phyloP scores from a whole-genome alignment of 768 basidiomycete genomes.

The Leucosporidium creatinivorum region DNA sequence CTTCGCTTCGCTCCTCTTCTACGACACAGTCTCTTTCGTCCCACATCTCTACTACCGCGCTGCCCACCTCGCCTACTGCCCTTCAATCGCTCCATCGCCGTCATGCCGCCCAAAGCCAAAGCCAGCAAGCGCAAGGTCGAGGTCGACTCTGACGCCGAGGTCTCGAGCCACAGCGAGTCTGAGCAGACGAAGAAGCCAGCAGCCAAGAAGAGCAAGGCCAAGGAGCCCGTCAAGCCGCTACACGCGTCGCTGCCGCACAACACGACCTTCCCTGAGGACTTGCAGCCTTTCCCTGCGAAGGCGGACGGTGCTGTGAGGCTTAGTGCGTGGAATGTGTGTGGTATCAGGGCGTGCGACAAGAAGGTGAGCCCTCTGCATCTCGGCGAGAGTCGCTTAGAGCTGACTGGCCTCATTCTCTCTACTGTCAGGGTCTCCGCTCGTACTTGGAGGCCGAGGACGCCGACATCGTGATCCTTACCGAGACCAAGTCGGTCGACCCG shows the following conservation, averaged over 20 bases:
- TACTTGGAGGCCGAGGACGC: slow-evolving; percentile 82
- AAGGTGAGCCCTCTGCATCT: slow-evolving; percentile 50
- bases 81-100: not conserved
- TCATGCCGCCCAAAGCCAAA: not conserved
- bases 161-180: too few relatives aligned
- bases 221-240: slow-evolving; percentile 32
- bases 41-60: not conserved
- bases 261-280: slow-evolving; percentile 29
- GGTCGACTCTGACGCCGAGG: not conserved
- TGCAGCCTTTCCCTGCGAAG: slow-evolving; percentile 19
- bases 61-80: not conserved
- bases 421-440: slow-evolving; percentile 61
- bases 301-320: slow-evolving; percentile 40
- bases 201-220: slow-evolving; percentile 1
- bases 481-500: slow-evolving; percentile 63
- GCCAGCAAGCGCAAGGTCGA: slow-evolving; percentile 3
- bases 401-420: not conserved
- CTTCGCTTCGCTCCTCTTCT: not conserved
- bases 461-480: slow-evolving; percentile 73
- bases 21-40: not conserved
- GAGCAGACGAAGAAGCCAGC: not conserved
- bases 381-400: not conserved
- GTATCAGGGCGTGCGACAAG: slow-evolving; percentile 64
- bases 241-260: slow-evolving; percentile 30
- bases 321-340: slow-evolving; percentile 72